Conservation (phyloP, 305 asterid genomes). For the Ajuga reptans region DNA sequence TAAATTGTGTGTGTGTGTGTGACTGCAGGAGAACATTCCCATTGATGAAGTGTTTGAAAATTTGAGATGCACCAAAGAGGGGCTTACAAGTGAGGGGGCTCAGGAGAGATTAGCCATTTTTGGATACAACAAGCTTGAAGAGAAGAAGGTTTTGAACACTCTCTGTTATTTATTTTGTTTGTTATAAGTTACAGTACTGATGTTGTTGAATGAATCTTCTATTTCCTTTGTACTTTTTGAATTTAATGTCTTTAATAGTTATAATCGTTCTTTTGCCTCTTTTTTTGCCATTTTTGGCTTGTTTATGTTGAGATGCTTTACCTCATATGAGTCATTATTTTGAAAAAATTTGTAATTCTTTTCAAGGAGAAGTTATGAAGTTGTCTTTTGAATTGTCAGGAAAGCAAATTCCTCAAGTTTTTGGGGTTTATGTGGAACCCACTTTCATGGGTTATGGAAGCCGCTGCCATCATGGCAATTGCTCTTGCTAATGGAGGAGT, state of each 20-base stretch:
- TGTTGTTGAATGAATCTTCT: neutral
- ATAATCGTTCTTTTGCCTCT: neutral
- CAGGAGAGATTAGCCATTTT: slow-evolving; percentile 86
- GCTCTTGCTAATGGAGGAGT: slow-evolving; percentile 99
- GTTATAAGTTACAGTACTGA: slow-evolving; percentile 15
- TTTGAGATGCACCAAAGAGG: slow-evolving; percentile 85
- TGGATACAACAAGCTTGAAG: slow-evolving; percentile 97
- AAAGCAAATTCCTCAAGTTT: slow-evolving; percentile 81
- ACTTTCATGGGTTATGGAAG: slow-evolving; percentile 99
- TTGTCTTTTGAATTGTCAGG: slow-evolving; percentile 36
- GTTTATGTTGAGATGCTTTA: neutral
- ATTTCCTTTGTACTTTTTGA: neutral
- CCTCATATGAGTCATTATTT: slow-evolving; percentile 17
- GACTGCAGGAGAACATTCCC: slow-evolving; percentile 81
- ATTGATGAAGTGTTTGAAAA: slow-evolving; percentile 91
- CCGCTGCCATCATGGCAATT: slow-evolving; percentile 98
- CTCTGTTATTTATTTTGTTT: neutral
- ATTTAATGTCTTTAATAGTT: slow-evolving; percentile 11
- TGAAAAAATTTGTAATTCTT: neutral
- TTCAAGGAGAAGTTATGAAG: neutral
- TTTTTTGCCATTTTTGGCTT: slow-evolving; percentile 5
- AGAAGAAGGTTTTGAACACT: slow-evolving; percentile 57
- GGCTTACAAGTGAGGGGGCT: slow-evolving; percentile 70
- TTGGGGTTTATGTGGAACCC: slow-evolving; percentile 99
- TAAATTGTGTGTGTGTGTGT: neutral